Evolutionary conservation across 2,329 filamentous ascomycete species (phyloP).

Genomic region (Plectosphaerella plurivora): DNA sequence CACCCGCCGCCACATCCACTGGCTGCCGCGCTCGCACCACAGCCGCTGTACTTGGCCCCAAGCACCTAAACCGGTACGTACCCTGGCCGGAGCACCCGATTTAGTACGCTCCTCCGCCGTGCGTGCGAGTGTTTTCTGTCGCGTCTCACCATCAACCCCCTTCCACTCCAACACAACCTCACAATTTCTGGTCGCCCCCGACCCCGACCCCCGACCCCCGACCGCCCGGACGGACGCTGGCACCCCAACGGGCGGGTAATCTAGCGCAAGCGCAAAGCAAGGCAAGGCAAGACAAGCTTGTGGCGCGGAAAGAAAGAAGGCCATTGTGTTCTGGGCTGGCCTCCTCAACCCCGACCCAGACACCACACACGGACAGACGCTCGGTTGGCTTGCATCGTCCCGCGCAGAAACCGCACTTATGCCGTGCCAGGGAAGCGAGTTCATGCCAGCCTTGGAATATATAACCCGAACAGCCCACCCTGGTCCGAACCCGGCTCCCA

Average conservation of each 20-base stretch:
- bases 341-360: too few relatives aligned
- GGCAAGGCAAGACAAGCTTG: too few relatives aligned
- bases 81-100: too few relatives aligned
- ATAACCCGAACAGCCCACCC: neutral
- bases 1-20: constrained; percentile 7
- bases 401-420: neutral
- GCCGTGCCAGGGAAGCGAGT: neutral
- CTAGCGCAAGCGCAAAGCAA: too few relatives aligned
- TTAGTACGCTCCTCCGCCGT: constrained; percentile 7
- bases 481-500: neutral
- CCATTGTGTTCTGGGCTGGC: too few relatives aligned
- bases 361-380: too few relatives aligned
- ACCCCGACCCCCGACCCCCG: neutral
- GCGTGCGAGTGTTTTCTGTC: neutral
- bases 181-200: neutral
- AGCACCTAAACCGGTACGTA: too few relatives aligned
- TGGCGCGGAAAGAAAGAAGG: too few relatives aligned
- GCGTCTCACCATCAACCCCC: constrained; percentile 2
- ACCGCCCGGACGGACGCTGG: too few relatives aligned
- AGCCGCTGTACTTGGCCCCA: constrained; percentile 3
- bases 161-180: neutral
- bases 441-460: neutral
- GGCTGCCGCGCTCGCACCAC: constrained; percentile 3
- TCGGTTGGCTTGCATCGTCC: neutral
- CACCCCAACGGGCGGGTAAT: too few relatives aligned